Conservation (phyloP, 441 rosid species). For the Cnidoscolus chayamansa region DNA sequence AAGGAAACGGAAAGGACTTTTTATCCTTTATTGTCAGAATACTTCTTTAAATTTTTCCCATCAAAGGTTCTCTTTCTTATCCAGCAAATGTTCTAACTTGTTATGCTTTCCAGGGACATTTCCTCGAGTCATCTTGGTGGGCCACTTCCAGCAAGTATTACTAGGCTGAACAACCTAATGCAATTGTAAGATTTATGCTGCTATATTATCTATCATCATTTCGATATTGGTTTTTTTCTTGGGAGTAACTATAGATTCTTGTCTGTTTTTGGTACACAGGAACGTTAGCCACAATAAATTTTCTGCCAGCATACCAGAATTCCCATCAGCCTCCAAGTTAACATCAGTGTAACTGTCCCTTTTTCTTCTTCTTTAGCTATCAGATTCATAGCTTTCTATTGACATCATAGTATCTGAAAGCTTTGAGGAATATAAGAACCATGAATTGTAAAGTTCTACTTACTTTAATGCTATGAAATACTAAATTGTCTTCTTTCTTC, state of each 20-base stretch:
- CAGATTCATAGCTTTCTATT: not conserved
- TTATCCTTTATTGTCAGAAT: no score
- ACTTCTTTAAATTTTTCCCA: no score
- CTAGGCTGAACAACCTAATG: constrained; percentile 35
- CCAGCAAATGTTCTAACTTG: not conserved
- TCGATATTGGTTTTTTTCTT: not conserved
- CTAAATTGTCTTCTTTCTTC: not conserved
- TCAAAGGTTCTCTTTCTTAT: not conserved
- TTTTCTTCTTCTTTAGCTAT: constrained; percentile 8
- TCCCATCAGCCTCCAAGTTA: constrained; percentile 41
- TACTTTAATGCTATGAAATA: not conserved
- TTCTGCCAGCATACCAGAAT: constrained; percentile 41
- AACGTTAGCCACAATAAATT: constrained; percentile 55
- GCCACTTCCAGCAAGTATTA: constrained; percentile 36
- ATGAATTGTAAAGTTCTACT: not conserved
- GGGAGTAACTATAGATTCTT: not conserved
- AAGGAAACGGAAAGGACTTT: no score
- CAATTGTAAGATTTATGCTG: constrained; percentile 43
- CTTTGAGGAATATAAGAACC: not conserved
- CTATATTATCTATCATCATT: constrained; percentile 7
- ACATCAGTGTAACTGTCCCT: constrained; percentile 51
- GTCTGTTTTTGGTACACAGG: constrained; percentile 30
- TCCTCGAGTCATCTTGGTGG: constrained; percentile 42
- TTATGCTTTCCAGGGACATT: constrained; percentile 42
- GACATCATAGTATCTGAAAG: constrained; percentile 4